Percentiles rank a stretch among this genome's conserved stretches.
phyloP scores from a whole-genome alignment of 2,329 filamentous ascomycete genomes.

The Aplosporella prunicola region DNA sequence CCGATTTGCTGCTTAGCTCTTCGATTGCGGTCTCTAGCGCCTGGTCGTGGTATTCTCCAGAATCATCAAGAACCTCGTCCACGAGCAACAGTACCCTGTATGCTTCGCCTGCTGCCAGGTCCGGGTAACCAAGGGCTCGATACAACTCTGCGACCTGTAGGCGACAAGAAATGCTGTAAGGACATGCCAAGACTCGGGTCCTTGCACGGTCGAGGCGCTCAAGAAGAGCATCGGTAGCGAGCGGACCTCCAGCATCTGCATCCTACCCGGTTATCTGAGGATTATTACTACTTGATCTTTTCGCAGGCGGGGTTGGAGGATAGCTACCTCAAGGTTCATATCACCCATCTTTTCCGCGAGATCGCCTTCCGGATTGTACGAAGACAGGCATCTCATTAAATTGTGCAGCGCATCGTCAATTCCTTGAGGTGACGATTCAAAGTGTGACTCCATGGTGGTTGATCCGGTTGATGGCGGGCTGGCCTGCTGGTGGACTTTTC shows the following conservation, averaged over 20 bases:
- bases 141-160: slow-evolving; percentile 62
- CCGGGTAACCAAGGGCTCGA: slow-evolving; percentile 70
- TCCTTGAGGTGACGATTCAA: not conserved
- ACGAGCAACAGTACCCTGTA: slow-evolving; percentile 82
- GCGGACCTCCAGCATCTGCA: not conserved
- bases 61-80: slow-evolving; percentile 69
- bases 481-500: too few species aligned
- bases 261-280: slow-evolving; percentile 1
- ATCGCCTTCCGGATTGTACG: not conserved
- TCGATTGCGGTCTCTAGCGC: slow-evolving; percentile 44
- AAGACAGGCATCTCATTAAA: not conserved
- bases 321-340: slow-evolving; percentile 4
- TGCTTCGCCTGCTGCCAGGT: slow-evolving; percentile 80
- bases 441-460: slow-evolving; percentile 2
- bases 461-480: too few species aligned
- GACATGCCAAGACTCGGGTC: slow-evolving; percentile 13
- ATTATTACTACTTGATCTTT: slow-evolving; percentile 9
- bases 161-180: slow-evolving; percentile 30
- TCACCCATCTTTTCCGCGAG: not conserved
- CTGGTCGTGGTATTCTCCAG: slow-evolving; percentile 71
- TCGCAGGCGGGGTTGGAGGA: not conserved
- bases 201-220: not conserved
- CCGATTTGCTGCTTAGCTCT: not conserved
- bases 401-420: slow-evolving; percentile 1
- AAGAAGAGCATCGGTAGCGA: not conserved